Evolutionary conservation across 257 asterid species (phyloP).

Genomic region (Fraxinus americana): DNA sequence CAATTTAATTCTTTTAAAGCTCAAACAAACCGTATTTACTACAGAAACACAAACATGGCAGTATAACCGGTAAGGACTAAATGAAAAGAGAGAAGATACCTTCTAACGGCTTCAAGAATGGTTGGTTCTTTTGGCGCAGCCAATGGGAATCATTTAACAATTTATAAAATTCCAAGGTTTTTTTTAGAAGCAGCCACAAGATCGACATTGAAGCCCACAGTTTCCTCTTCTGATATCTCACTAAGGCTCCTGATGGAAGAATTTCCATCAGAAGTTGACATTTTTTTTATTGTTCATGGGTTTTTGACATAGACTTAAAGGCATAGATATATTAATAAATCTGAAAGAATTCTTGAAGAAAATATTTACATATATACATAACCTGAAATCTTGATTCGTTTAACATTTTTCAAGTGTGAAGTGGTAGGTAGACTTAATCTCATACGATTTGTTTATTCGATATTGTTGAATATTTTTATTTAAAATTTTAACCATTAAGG

Average conservation of each 20-base stretch:
- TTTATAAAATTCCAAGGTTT: conserved; percentile 59
- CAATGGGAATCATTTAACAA: conserved; percentile 60
- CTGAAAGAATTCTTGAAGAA: background rate
- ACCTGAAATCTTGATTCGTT: background rate
- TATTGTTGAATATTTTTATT: background rate
- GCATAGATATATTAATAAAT: background rate
- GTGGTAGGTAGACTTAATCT: background rate
- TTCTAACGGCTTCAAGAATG: conserved; percentile 70
- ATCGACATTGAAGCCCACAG: conserved; percentile 57
- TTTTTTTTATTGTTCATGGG: conserved; percentile 15
- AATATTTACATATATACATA: background rate
- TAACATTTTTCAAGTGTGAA: background rate
- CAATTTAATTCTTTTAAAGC: background rate
- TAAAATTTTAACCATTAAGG: too few species aligned
- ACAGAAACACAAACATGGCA: background rate
- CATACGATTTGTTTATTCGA: background rate
- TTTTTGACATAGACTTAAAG: background rate
- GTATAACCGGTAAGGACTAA: background rate
- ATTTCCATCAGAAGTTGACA: conserved; percentile 49
- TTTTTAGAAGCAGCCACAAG: conserved; percentile 79
- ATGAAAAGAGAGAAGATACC: conserved; percentile 33
- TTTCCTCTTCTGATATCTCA: conserved; percentile 57
- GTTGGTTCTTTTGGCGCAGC: conserved; percentile 50
- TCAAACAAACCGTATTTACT: background rate
- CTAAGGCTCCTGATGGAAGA: conserved; percentile 53